These are phyloP conservation scores for Exophiala xenobiotica DNA, from an alignment of 2,329 filamentous ascomycete genomes.

Conservation along the genomic window DNA sequence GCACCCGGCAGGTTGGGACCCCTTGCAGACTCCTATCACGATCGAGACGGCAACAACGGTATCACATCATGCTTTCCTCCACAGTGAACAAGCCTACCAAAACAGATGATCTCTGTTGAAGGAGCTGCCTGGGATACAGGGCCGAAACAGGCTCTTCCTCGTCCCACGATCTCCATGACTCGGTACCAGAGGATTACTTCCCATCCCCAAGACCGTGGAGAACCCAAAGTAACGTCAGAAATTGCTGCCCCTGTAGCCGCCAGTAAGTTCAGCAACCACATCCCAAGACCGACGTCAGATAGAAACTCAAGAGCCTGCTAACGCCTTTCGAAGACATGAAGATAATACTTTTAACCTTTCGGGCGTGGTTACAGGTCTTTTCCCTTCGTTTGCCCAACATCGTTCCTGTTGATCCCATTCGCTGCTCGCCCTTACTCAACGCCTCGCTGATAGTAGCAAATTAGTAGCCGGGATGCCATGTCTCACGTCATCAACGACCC, in stretches of 20 bases:
- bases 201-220: neutral
- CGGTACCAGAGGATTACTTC: neutral
- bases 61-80: too few species aligned
- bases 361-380: neutral
- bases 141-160: neutral
- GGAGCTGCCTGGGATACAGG: too few species aligned
- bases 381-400: neutral
- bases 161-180: neutral
- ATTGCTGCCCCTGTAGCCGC: neutral
- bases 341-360: slow-evolving; percentile 2
- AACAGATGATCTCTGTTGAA: too few species aligned
- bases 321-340: neutral
- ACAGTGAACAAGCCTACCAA: too few species aligned
- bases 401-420: neutral
- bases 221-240: neutral
- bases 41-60: too few species aligned
- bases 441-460: slow-evolving; percentile 13
- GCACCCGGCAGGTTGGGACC: too few species aligned
- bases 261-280: neutral
- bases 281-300: neutral
- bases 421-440: slow-evolving; percentile 1
- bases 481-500: slow-evolving; percentile 17
- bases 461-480: slow-evolving; percentile 3
- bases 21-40: too few species aligned
- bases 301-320: neutral